These are phyloP conservation scores for Blastobotrys malaysiensis DNA, from an alignment of 1,139 yeast genomes.

Conservation along the genomic window DNA sequence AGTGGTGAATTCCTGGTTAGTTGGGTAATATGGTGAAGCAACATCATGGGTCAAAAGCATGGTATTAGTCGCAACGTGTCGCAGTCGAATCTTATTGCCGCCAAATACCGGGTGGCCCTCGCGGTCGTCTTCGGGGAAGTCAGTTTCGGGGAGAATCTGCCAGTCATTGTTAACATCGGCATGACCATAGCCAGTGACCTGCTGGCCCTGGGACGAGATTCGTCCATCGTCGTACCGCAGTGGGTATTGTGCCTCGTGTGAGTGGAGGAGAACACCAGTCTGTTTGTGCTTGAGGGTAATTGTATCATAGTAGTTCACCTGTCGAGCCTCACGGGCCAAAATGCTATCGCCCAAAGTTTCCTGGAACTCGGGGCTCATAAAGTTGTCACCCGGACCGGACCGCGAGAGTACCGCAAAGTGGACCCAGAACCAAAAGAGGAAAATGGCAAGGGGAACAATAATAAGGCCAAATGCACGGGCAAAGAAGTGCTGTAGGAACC, in stretches of 20 bases:
- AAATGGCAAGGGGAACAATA: slow-evolving; percentile 73
- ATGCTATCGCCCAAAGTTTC: slow-evolving; percentile 78
- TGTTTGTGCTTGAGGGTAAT: slow-evolving; percentile 73
- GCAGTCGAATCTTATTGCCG: slow-evolving; percentile 70
- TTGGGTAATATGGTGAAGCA: slow-evolving; percentile 88
- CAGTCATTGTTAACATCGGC: slow-evolving; percentile 71
- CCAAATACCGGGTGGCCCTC: slow-evolving; percentile 47
- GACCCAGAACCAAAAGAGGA: slow-evolving; percentile 87
- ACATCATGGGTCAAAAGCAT: slow-evolving; percentile 88
- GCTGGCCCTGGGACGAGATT: slow-evolving; percentile 91
- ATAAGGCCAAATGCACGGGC: slow-evolving; percentile 73
- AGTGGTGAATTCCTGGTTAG: slow-evolving; percentile 88
- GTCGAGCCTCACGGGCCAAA: slow-evolving; percentile 63
- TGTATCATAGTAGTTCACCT: slow-evolving; percentile 67
- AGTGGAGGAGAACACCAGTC: slow-evolving; percentile 72
- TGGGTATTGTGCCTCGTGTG: slow-evolving; percentile 72
- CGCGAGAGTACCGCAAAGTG: slow-evolving; percentile 75
- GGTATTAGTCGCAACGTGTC: slow-evolving; percentile 77
- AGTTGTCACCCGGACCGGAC: slow-evolving; percentile 94
- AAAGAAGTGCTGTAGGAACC: slow-evolving; percentile 61
- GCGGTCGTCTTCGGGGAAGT: slow-evolving; percentile 36
- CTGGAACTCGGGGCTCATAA: slow-evolving; percentile 92
- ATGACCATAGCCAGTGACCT: slow-evolving; percentile 67
- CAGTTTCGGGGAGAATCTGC: slow-evolving; percentile 71
- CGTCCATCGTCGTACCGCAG: slow-evolving; percentile 95